Evolutionary conservation across 164 flowering plant genomes (phyloP).

Genomic region (Chimonanthus salicifolius): DNA sequence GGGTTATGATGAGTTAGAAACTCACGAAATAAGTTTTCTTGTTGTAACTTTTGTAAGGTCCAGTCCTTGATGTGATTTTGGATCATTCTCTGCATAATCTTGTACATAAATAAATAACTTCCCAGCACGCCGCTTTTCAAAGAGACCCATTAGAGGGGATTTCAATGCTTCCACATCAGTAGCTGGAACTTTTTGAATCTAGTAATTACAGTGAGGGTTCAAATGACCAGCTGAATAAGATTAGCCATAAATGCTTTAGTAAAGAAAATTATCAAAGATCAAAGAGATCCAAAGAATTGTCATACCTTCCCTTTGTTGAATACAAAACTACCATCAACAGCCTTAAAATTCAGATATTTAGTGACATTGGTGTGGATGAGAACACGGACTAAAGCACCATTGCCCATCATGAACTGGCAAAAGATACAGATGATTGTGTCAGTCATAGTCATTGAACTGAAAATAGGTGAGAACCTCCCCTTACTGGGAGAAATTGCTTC

Average conservation of each 20-base stretch:
- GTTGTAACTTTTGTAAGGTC: conserved; percentile 71
- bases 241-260: not conserved
- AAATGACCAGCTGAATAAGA: not conserved
- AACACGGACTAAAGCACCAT: conserved; percentile 78
- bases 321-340: conserved; percentile 96
- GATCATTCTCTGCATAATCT: conserved; percentile 84
- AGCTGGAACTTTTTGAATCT: conserved; percentile 95
- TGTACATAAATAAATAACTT: conserved; percentile 95
- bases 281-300: not conserved
- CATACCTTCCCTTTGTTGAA: conserved; percentile 91
- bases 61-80: conserved; percentile 88
- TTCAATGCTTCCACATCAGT: conserved; percentile 95
- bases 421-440: not conserved
- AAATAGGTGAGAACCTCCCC: not conserved
- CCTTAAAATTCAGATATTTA: conserved; percentile 89
- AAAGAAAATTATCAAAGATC: not conserved
- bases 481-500: not conserved
- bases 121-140: conserved; percentile 91
- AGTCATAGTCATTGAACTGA: not conserved
- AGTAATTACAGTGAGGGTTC: conserved; percentile 5
- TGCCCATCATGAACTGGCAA: conserved; percentile 89
- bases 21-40: conserved; percentile 71
- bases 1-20: not conserved
- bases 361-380: conserved; percentile 96
- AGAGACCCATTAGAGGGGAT: conserved; percentile 87